Evolutionary conservation across 2,329 filamentous ascomycete genomes (phyloP), one percentile per base, ranked within the genome.

Genomic region (Metarhizium sp.): DNA sequence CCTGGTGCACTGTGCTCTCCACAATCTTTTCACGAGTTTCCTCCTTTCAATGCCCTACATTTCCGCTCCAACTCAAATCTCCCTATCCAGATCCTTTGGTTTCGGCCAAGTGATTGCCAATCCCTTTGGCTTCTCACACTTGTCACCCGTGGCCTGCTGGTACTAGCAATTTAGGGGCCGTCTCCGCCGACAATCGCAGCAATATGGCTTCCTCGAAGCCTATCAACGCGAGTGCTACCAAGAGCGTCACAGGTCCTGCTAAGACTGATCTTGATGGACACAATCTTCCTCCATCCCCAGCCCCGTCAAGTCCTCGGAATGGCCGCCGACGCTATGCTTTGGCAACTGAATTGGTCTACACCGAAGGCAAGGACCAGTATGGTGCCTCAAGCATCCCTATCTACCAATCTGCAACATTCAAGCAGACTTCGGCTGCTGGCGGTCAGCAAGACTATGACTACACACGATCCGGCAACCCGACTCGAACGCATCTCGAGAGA

Each of bases 361-460:
- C 92, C 52, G 94, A 99, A 65, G 85, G 87, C 69, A 94, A 87
- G 73, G 94, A 99, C 72, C 94, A 99, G 76, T 96, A 97, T 78
- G 95, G 95, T 67, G 84, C 94, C 56, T 96, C 90, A 64, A 97
- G 92, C 71, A 87, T 95, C 64, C 94, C 94, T 54, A 97, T 99
- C 68, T 99, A 99, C 73, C 94, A 96, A 80, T 95, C 90, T 51
- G 95, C 94, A 51, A 99, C 94, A 42, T 99, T 99, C 79, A 99
- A 99, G 75, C 94, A 97, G 73, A 82, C 82, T 25, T 90, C 87
- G 18, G 87, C 88, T 59, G 79, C 74, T 49, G 90, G 89, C 57
- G 90, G 90, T 58, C 88, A 84, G 62, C 78, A 82, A 67, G 92
- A 97, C 72, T 99, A 97, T 73, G 94, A 99, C 76, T 99, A 99